Base-by-base conservation (phyloP, 1,284 basidiomycete species). In the Fistulinella cinereoalba region DNA sequence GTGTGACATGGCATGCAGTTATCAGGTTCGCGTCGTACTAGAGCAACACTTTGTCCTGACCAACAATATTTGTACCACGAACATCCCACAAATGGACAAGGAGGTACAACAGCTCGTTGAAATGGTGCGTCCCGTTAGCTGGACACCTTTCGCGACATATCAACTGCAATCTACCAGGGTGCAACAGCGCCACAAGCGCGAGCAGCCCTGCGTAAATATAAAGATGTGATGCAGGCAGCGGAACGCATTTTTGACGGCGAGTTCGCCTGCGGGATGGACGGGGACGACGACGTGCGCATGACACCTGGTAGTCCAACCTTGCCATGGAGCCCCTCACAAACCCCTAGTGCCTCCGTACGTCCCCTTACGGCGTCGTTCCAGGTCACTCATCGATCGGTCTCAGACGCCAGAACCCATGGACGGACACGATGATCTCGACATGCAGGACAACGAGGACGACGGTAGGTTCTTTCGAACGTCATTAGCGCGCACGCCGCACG, bases 221-320 rank as follows among this genome's bases (percentile, higher is more conserved):
- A 82, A 58, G 91, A 94, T 72, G 86, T 91, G 25, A 90, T 90
- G 87, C 76, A 86, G 58, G 92, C 92, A n/a, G 91, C 92, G 3
- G 91, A 89, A 63, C 80, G 74, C 44, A 85, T 92, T 51, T 86
- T 88, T 57, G 84, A 85, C 49, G 92, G 91, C 16, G 81, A 85
- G 55, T 92, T 91, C 57, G 83, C 86, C 54, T 71, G 86, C 57
- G 70, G 91, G 9, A 71, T 71, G 45, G 83, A 83, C 46, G 81
- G 75, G n/a, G 72, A 73, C 40, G 62, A 61, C 19, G 65, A 62
- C 25, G 58, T 60, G 45, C 56, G 56, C 39, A 67, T 65, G 66
- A 45, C 45, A 22, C 46, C 50, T 37, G 48, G 42, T 18, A 59
- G 55, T 24, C 53, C 55, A 36, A 18, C 43, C 28, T 52, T 47